Evolutionary conservation across 495 filamentous ascomycete species (phyloP), one percentile per base, ranked within the genome.

Genomic region (Trichoderma parareesei): DNA sequence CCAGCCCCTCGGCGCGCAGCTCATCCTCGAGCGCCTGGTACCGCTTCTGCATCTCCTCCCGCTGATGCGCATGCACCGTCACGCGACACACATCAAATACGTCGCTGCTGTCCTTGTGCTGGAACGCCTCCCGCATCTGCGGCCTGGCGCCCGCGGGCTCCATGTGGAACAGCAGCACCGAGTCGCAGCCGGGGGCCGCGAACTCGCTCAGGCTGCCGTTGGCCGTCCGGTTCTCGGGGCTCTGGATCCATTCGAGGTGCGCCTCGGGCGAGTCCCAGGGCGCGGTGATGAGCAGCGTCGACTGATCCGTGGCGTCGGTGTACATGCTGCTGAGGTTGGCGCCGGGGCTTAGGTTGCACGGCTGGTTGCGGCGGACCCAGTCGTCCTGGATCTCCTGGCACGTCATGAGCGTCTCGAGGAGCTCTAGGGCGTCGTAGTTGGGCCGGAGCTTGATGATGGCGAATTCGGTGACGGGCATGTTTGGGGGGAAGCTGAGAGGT

Each of bases 381-480:
- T 69, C 68, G 27, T 80, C 75, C 61, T 77, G 78, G 33, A 74
- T 62, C 46, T 43, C 40, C 20, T 70, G 67, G n/a, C 69, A 73
- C 0, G 61, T 42, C 48, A 61, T 64, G 65, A 77, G 69, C 14
- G 72, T 71, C 8, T 70, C 48, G 46, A 65, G 72, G 9, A 76
- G 64, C 8, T 67, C 67, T 0, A 68, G 35, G 40, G 67, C 69
- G 42, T 75, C 43, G 38, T 69, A 20, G 0, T 62, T 66, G 42
- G 71, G 64, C 16, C 70, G 70, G 40, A 78, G 66, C 46, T 68
- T 78, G 18, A 86, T 68, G 64, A 78, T 75, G 66, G 82, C 81
- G 57, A 86, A 65, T 67, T 86, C 81, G 1, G 82, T 85, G 63
- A 85, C 74, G 16, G 77, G 62, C 82, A 86, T 84, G 27, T 27